Conservation (phyloP, 306 rosid genomes). For the Rosa multiflora region DNA sequence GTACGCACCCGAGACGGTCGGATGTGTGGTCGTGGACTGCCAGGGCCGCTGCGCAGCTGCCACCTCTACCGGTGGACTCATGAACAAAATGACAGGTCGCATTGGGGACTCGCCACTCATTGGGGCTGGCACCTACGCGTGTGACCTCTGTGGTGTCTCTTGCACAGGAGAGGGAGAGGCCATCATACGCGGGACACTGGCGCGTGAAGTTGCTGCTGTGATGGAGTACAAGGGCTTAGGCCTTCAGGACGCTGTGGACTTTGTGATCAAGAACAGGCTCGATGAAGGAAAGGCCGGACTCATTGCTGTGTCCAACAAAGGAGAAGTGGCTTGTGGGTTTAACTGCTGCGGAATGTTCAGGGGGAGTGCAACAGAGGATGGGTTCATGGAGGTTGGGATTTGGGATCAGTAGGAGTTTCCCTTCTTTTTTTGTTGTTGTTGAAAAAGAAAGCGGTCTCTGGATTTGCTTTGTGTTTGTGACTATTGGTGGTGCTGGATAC, state of each 20-base stretch:
- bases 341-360: conserved; percentile 89
- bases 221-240: conserved; percentile 91
- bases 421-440: background rate
- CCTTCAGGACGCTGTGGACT: conserved; percentile 77
- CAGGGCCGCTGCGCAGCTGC: conserved; percentile 78
- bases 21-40: conserved; percentile 86
- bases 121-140: conserved; percentile 90
- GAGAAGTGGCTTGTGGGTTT: conserved; percentile 86
- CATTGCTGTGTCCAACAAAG: conserved; percentile 68
- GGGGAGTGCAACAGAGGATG: conserved; percentile 74
- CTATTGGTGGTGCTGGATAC: background rate
- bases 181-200: conserved; percentile 84
- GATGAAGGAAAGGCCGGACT: conserved; percentile 88
- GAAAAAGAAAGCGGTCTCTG: background rate
- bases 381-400: conserved; percentile 88
- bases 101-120: conserved; percentile 90
- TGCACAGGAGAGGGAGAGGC: conserved; percentile 98
- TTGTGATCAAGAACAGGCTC: conserved; percentile 66
- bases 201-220: conserved; percentile 89
- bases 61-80: conserved; percentile 87
- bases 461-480: conserved; percentile 3
- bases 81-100: conserved; percentile 79
- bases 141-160: conserved; percentile 79
- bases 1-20: conserved; percentile 93
- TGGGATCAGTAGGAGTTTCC: conserved; percentile 50